A percentile compares a stretch with the other conserved stretches of the same genome.
phyloP scores from a whole-genome alignment of 805 yeast species.

The Nakazawaea sp. region DNA sequence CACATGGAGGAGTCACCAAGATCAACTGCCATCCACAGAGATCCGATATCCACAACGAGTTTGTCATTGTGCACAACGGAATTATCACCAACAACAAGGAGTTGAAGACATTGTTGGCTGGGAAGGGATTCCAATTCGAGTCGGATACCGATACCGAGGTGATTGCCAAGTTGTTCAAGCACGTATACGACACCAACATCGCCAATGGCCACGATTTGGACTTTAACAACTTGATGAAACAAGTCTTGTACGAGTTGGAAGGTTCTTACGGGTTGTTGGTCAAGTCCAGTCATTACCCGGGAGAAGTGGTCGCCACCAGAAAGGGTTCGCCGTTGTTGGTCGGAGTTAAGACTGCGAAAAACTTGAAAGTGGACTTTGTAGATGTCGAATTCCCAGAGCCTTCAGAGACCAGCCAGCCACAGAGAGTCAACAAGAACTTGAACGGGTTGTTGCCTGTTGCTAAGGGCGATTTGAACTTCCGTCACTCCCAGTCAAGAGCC shows the following conservation, averaged over 20 bases:
- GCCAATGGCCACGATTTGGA: conserved; percentile 75
- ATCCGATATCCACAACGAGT: conserved; percentile 77
- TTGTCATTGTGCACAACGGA: conserved; percentile 95
- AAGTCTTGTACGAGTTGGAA: conserved; percentile 86
- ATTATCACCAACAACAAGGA: conserved; percentile 94
- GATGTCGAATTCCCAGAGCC: conserved; percentile 93
- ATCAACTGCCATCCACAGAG: conserved; percentile 94
- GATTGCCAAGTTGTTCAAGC: conserved; percentile 92
- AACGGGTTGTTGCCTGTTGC: conserved; percentile 44
- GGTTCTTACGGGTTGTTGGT: conserved; percentile 97
- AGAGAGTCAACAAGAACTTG: conserved; percentile 14
- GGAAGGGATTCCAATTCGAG: conserved; percentile 79
- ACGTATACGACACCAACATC: conserved; percentile 71
- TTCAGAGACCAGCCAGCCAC: conserved; percentile 25
- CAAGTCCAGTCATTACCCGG: conserved; percentile 87
- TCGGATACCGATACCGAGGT: conserved; percentile 97
- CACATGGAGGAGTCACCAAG: conserved; percentile 90
- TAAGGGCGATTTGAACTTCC: conserved; percentile 41
- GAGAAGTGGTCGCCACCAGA: conserved; percentile 94
- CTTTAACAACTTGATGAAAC: conserved; percentile 87
- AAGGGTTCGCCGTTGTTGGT: conserved; percentile 96
- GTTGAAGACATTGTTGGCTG: conserved; percentile 69
- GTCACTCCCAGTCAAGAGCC: conserved; percentile 94
- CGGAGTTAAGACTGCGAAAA: conserved; percentile 94
- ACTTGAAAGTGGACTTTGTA: conserved; percentile 94